Conservation (phyloP, 352 stramenopile species). For the Globisporangium nagaii region DNA sequence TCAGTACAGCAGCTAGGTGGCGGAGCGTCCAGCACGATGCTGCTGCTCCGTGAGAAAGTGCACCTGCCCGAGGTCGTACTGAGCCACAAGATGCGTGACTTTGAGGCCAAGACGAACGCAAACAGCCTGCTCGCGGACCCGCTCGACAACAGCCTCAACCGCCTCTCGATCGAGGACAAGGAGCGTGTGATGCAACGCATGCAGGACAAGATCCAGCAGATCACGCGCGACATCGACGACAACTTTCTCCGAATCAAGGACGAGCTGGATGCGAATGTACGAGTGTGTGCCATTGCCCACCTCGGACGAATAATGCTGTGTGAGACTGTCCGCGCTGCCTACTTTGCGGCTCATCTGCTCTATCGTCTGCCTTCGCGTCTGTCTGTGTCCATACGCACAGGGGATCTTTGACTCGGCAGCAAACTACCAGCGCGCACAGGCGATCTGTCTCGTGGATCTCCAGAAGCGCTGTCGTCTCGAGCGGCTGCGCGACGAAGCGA, state of each 20-base stretch:
- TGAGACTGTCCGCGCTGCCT: too few relatives aligned
- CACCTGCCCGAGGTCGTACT: conserved; percentile 68
- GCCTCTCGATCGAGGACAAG: conserved; percentile 59
- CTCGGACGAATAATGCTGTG: too few relatives aligned
- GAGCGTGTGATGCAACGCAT: conserved; percentile 69
- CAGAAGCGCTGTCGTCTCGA: conserved; percentile 62
- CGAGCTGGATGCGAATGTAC: conserved; percentile 43
- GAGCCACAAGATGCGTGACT: conserved; percentile 76
- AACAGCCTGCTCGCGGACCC: conserved; percentile 50
- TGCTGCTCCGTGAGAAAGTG: conserved; percentile 22
- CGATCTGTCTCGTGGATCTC: conserved; percentile 64
- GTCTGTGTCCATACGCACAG: neutral
- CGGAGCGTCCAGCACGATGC: neutral
- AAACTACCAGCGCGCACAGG: conserved; percentile 57
- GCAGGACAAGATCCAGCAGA: conserved; percentile 61
- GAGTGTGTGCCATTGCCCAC: neutral
- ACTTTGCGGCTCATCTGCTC: too few relatives aligned
- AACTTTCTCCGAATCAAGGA: conserved; percentile 47
- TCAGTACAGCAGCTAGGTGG: neutral
- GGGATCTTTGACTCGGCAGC: conserved; percentile 59
- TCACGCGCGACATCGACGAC: conserved; percentile 48
- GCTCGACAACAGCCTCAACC: conserved; percentile 42
- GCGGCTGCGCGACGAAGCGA: conserved; percentile 51
- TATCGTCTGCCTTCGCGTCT: too few relatives aligned
- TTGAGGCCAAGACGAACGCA: conserved; percentile 58